Evolutionary conservation across 345 rosid genomes (phyloP).

Genomic region (Tarenaya hassleriana): DNA sequence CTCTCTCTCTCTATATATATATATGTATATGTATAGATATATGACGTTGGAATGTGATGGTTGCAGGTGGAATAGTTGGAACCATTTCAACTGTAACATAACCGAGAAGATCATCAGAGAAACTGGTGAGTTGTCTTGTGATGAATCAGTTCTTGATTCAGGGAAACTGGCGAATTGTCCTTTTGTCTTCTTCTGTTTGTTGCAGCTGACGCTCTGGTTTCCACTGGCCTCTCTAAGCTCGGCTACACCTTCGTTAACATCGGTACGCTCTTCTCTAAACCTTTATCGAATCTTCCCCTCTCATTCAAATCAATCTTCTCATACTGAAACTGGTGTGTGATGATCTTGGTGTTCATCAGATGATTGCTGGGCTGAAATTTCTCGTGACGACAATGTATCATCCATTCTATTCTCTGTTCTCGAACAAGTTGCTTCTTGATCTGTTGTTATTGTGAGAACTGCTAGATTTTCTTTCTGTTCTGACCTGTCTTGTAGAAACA

Average conservation of each 20-base stretch:
- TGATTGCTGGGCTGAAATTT: conserved; percentile 93
- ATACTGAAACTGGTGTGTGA: conserved; percentile 11
- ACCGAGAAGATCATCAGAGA: conserved; percentile 57
- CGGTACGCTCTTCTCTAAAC: conserved; percentile 33
- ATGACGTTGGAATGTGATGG: background rate
- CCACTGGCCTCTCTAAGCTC: conserved; percentile 70
- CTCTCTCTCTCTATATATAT: background rate
- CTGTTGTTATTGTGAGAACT: conserved; percentile 1
- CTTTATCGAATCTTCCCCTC: background rate
- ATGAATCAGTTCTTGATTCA: background rate
- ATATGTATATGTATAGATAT: too few species aligned
- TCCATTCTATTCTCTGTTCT: background rate
- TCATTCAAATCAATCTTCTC: too few species aligned
- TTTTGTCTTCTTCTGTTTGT: background rate
- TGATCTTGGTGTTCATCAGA: conserved; percentile 36
- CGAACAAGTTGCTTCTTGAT: background rate
- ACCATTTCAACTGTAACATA: conserved; percentile 66
- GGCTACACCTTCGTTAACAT: conserved; percentile 82
- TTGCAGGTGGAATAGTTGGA: conserved; percentile 97
- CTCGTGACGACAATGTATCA: conserved; percentile 61
- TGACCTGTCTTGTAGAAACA: conserved; percentile 44
- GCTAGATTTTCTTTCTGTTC: background rate
- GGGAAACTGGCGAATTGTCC: background rate
- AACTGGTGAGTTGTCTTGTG: conserved; percentile 42
- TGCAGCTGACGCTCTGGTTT: conserved; percentile 70